phyloP scores from a whole-genome alignment of 306 rosid species.

The Trifolium repens region DNA sequence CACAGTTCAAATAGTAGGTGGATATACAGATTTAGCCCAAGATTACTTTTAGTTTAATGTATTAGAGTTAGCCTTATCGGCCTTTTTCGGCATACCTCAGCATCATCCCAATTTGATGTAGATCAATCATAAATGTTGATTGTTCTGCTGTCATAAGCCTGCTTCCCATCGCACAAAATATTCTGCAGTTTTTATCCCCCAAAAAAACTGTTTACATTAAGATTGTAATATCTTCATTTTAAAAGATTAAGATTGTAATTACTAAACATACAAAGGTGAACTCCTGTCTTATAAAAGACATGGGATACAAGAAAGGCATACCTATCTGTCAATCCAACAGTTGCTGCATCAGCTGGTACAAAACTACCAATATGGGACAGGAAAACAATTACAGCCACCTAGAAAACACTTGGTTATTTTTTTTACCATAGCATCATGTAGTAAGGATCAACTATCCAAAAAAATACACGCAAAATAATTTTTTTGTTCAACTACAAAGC shows the following conservation, averaged over 20 bases:
- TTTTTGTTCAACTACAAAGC: background rate
- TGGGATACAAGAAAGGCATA: constrained; percentile 40
- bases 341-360: constrained; percentile 98
- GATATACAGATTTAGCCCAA: constrained; percentile 27
- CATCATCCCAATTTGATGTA: constrained; percentile 98
- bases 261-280: constrained; percentile 21
- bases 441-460: constrained; percentile 31
- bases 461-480: background rate
- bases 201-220: constrained; percentile 34
- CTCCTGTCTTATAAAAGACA: constrained; percentile 34
- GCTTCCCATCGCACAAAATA: constrained; percentile 94
- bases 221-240: constrained; percentile 4
- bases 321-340: constrained; percentile 98
- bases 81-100: constrained; percentile 64
- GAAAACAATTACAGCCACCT: constrained; percentile 94
- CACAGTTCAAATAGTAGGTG: constrained; percentile 33
- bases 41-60: constrained; percentile 9
- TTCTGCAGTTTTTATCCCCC: constrained; percentile 54
- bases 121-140: constrained; percentile 93
- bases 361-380: constrained; percentile 95
- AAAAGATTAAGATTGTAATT: constrained; percentile 9
- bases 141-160: constrained; percentile 89
- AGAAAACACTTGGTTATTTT: constrained; percentile 39
- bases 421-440: background rate
- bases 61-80: constrained; percentile 21